phyloP scores from a whole-genome alignment of 176 grass and related monocot genomes.

The Metroxylon sagu region DNA sequence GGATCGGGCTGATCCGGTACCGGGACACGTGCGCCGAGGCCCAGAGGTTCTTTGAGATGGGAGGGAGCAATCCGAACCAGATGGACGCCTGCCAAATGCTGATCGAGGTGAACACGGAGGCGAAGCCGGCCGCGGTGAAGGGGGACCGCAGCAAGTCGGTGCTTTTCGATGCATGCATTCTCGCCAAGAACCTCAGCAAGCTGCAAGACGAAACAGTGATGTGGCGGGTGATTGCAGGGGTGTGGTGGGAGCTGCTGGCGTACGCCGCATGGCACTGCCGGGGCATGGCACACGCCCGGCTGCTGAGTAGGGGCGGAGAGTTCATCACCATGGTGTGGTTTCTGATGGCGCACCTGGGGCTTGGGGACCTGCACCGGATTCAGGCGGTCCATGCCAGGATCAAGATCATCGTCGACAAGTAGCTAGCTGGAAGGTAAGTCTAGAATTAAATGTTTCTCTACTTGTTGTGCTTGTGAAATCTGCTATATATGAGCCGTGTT shows the following conservation, averaged over 20 bases:
- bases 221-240: neutral
- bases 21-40: constrained; percentile 38
- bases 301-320: constrained; percentile 6
- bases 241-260: constrained; percentile 13
- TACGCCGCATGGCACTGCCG: neutral
- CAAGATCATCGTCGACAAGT: no score
- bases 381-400: no score
- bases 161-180: constrained; percentile 40
- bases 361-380: no score
- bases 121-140: constrained; percentile 32
- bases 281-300: neutral
- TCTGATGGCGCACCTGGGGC: constrained; percentile 25
- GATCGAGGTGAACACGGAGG: neutral
- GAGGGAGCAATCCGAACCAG: neutral
- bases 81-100: neutral
- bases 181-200: constrained; percentile 20
- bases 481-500: no score
- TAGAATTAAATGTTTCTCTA: no score
- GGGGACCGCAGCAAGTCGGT: constrained; percentile 49
- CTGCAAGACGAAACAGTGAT: neutral
- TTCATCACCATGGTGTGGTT: constrained; percentile 6
- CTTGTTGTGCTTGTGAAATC: no score
- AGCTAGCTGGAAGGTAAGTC: no score
- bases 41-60: constrained; percentile 11
- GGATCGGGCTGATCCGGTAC: constrained; percentile 33